Percentiles rank a stretch among this genome's conserved stretches.
Evolutionary conservation across 257 asterid species (phyloP).

Genomic region (Plectranthus barbatus): DNA sequence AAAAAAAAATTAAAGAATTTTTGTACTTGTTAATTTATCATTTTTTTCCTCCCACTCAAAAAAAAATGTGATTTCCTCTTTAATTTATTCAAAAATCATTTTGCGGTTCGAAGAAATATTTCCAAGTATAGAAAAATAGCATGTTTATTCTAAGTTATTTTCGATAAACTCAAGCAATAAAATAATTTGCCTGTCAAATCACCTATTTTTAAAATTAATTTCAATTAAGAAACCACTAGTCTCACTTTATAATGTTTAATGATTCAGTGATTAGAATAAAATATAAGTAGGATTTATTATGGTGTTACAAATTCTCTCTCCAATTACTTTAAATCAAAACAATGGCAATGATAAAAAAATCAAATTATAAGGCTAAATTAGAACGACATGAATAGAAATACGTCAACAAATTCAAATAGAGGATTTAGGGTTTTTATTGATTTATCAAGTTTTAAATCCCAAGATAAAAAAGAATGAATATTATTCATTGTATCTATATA

Average conservation of each 20-base stretch:
- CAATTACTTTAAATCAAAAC: background rate
- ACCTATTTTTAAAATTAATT: background rate
- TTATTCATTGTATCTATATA: too few species aligned
- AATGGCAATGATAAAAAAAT: background rate
- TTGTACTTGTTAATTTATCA: background rate
- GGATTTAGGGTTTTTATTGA: too few species aligned
- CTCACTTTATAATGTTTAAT: background rate
- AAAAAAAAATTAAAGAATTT: background rate
- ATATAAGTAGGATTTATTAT: background rate
- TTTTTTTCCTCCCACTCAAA: slow-evolving; percentile 11
- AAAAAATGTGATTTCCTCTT: background rate
- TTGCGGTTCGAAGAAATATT: slow-evolving; percentile 7
- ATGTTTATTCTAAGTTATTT: background rate
- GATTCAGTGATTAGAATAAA: background rate
- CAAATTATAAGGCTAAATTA: background rate
- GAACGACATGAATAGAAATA: too few species aligned
- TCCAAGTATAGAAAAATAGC: slow-evolving; percentile 12
- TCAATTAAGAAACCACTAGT: slow-evolving; percentile 10
- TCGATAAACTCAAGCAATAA: slow-evolving; percentile 2
- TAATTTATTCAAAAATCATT: slow-evolving; percentile 2
- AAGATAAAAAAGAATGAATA: too few species aligned
- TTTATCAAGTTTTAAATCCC: too few species aligned
- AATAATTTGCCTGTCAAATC: slow-evolving; percentile 1
- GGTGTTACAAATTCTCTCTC: background rate
- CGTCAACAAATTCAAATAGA: too few species aligned